Base-by-base conservation (phyloP, 169 alveolate genomes). In the Cryptosporidium parvum region DNA sequence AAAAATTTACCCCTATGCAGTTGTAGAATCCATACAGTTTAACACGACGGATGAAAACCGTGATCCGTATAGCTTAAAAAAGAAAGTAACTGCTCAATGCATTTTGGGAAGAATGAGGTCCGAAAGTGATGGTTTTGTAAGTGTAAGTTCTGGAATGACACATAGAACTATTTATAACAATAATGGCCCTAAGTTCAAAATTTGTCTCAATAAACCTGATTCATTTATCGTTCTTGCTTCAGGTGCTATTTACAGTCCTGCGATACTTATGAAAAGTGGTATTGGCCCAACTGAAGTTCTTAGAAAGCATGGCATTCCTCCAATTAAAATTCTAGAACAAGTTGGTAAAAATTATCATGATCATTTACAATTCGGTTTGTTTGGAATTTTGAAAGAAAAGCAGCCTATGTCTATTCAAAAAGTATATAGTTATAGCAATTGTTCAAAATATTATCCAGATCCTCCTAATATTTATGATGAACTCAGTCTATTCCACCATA, bases 301-400 rank as follows among this genome's bases (percentile, higher is more conserved):
- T 12, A 80, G n/a, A 37, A 80, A 62, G 37, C 65, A 80, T 80
- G 89, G 89, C 1, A 80, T 80, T 0, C 59, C 29, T 16, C 89
- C 89, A 5, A 65, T 80, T 21, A 80, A 80, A 44, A 62, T 80
- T 61, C 29, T 80, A n/a, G 89, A 80, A 23, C 89, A 80, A 45
- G 89, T 80, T 8, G 89, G 89, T 23, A 80, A 65, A 45, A 80
- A 80, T 80, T 80, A 80, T 48, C 89, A 80, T n/a, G 89, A 80
- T 67, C 89, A 80, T 44, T 80, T 80, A 44, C 89, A 80, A 65
- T 80, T 80, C 42, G 89, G 89, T 26, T 62, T 80, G 33, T 80
- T 80, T 65, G 89, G 89, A 18, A 80, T 80, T 45, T 67, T 80
- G 70, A 80, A 80, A 80, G 68, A 80, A 26, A 59, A 80, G 42